Evolutionary conservation across 1,284 basidiomycete genomes (phyloP), one percentile per base, ranked within the genome.

Genomic region (Meripilus lineatus): DNA sequence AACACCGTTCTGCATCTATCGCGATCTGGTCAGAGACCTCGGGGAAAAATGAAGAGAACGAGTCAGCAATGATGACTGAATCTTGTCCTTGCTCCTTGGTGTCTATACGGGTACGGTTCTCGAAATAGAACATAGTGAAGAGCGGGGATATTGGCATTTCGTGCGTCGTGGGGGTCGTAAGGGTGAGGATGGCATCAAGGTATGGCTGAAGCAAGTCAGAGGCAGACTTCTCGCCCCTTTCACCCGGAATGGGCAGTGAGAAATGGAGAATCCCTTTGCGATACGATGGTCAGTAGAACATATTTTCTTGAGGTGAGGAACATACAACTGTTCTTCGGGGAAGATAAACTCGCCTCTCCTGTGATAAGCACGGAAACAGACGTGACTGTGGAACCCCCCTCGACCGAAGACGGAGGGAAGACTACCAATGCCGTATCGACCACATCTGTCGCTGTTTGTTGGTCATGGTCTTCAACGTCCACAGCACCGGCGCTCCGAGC

Each of bases 271-370:
- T 71, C 68, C 71, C 85, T 87, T 47, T 7, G 38, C 22, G 3
- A 45, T 46, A 50, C 22, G 44, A 38, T 30, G 21, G 37, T 44
- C n/a, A 47, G 23, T 24, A 10, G 17, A 26, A 25, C 20, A 32
- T 20, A 3, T 18, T 42, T 20, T 32, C 6, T 17, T n/a, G 35
- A n/a, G 40, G 17, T 38, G 3, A 28, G 32, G 32, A 30, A 62
- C 80, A 59, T 61, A 92, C 92, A 89, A 75, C 87, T 86, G 2
- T 84, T 89, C 42, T 75, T 69, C 0, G 95, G 95, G 44, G 90
- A 81, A 6, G 89, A 86, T 65, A 94, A 79, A 1, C 88, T 92
- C 7, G 84, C 87, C 57, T 89, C 81, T 5, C 94, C 95, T 32
- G 86, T 84, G 40, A 91, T 67, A 39, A 94, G 65, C 0, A 74